These are phyloP conservation scores for Gloeostereum incarnatum DNA, from an alignment of 768 basidiomycete species.

Conservation along the genomic window DNA sequence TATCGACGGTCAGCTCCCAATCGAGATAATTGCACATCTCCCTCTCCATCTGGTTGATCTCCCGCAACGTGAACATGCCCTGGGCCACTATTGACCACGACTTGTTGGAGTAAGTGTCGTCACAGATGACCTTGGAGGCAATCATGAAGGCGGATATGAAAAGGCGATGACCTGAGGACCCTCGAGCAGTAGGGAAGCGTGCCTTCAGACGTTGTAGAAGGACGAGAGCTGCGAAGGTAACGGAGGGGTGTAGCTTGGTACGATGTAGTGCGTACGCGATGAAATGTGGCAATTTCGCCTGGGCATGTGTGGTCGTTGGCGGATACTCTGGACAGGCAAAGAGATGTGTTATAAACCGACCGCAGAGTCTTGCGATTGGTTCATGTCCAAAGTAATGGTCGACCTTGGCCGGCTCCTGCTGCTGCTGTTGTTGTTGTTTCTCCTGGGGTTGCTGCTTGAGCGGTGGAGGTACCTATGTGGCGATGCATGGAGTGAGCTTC, in stretches of 20 bases:
- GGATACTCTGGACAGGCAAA: constrained; percentile 85
- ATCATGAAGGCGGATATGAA: constrained; percentile 95
- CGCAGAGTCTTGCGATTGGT: constrained; percentile 55
- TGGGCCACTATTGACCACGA: constrained; percentile 89
- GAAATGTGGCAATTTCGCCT: constrained; percentile 64
- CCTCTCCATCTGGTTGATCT: constrained; percentile 95
- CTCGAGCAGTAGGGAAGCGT: constrained; percentile 86
- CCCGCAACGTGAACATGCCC: constrained; percentile 74
- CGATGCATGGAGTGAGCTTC: too few species aligned
- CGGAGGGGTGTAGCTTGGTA: constrained; percentile 61
- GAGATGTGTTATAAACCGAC: constrained; percentile 74
- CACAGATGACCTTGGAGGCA: constrained; percentile 85
- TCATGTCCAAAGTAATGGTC: constrained; percentile 78
- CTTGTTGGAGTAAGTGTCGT: constrained; percentile 92
- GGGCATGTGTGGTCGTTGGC: constrained; percentile 43
- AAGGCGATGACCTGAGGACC: constrained; percentile 82
- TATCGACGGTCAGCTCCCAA: constrained; percentile 81
- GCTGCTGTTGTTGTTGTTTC: too few species aligned
- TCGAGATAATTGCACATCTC: constrained; percentile 92
- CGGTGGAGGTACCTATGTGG: too few species aligned
- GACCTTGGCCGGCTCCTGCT: too few species aligned
- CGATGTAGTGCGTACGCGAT: constrained; percentile 86
- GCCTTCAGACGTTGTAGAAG: constrained; percentile 80
- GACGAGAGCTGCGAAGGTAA: constrained; percentile 58
- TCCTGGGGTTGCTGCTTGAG: too few species aligned